Evolutionary conservation across 352 stramenopile species (phyloP).

Genomic region (Halophytophthora polymorphica): DNA sequence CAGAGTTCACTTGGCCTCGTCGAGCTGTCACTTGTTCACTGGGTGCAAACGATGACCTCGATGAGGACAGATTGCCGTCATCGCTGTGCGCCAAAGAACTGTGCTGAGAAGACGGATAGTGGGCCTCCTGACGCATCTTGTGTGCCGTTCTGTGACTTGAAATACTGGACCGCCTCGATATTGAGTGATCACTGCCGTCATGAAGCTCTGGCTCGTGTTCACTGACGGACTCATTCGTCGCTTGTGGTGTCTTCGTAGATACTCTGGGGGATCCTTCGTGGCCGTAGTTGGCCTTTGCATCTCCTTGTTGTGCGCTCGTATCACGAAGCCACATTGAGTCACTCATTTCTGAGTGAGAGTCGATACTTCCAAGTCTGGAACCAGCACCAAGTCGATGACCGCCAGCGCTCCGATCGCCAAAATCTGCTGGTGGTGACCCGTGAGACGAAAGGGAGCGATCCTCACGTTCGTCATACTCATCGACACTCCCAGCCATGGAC

Average conservation of each 20-base stretch:
- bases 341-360: too few species aligned
- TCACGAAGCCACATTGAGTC: too few species aligned
- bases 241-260: background rate
- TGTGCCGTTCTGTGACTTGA: background rate
- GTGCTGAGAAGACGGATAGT: background rate
- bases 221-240: background rate
- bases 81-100: background rate
- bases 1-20: conserved; percentile 15
- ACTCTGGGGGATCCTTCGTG: background rate
- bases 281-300: background rate
- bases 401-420: too few species aligned
- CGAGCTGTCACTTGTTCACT: conserved; percentile 21
- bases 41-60: conserved; percentile 14
- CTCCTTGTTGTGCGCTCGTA: background rate
- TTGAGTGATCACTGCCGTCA: background rate
- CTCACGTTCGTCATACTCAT: too few species aligned
- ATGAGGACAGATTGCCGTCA: conserved; percentile 12
- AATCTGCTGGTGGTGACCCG: too few species aligned
- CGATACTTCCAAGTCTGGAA: background rate
- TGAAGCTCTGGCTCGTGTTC: background rate
- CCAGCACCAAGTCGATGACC: background rate
- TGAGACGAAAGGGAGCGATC: too few species aligned
- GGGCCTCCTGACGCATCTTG: background rate
- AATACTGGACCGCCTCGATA: background rate
- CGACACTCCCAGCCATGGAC: too few species aligned